Evolutionary conservation across 1,139 yeast genomes (phyloP), one percentile per base, ranked within the genome.

Genomic region (Nematodospora anomalae): DNA sequence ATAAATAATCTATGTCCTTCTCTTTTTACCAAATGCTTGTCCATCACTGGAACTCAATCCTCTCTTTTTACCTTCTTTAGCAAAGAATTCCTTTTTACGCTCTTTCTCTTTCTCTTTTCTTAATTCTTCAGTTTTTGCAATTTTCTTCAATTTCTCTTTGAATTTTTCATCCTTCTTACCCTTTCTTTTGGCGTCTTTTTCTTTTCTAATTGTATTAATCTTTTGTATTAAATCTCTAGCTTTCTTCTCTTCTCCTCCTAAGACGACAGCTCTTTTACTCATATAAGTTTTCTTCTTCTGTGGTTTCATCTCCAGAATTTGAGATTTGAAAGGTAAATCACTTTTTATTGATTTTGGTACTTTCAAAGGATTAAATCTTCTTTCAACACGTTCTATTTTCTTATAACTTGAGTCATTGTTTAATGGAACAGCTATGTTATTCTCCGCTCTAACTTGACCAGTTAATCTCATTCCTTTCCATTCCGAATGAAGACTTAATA

Each of bases 381-480:
- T 79, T 50, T 85, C 90, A n/a, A 67, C 70, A 55, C 99, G 78
- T 63, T 88, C 97, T 42, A 94, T 73, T 68, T 88, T 88, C 46
- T 73, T 72, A 57, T 84, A 84, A 32, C 80, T 79, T 64, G 81
- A 79, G 58, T 74, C 96, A 42, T 76, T 75, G 56, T 70, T 72
- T 55, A 76, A 55, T 38, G 94, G 94, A 0, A 92, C 79, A 12
- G 76, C 76, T 33, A 89, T 57, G 18, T 76, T 77, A 49, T 76
- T 62, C 22, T 77, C 95, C 18, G 94, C 94, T 52, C 98, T 77
- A 26, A 94, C 90, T 57, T 83, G 84, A 40, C 98, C 98, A 0
- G 97, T 92, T 44, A 90, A 71, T 57, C 95, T 78, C 95, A 94
- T 89, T 46, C 99, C 99, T 54, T 77, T 78, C 99, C 99, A 94